Percentiles rank a stretch among this genome's conserved stretches.
Conservation (phyloP, 345 rosid species). For the Citrus glauca region DNA sequence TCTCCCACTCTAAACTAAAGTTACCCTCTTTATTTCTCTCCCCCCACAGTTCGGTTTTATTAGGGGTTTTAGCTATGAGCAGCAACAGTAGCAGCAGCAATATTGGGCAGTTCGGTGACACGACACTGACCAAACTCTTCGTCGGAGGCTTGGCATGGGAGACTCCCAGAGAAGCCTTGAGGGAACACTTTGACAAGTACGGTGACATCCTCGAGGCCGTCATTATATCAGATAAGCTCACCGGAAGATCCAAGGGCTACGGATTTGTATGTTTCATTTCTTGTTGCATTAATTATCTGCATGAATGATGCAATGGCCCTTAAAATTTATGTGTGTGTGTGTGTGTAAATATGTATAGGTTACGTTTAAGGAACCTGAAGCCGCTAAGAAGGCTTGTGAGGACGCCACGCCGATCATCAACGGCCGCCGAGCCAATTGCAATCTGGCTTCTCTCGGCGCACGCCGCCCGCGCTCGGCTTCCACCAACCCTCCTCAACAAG, state of each 20-base stretch:
- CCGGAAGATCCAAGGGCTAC: constrained; percentile 97
- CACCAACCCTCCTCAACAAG: constrained; percentile 52
- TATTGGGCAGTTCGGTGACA: constrained; percentile 71
- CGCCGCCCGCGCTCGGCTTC: constrained; percentile 65
- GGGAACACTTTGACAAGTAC: constrained; percentile 81
- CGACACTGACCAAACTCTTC: constrained; percentile 91
- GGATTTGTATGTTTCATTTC: constrained; percentile 61
- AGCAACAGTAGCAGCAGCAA: constrained; percentile 28
- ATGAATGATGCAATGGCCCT: not conserved
- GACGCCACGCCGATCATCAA: constrained; percentile 81
- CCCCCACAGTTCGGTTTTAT: not conserved
- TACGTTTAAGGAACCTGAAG: constrained; percentile 88
- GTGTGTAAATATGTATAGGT: constrained; percentile 37
- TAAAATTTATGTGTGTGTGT: not conserved
- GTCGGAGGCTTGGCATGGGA: constrained; percentile 99
- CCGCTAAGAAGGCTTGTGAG: constrained; percentile 83
- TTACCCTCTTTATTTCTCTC: not conserved
- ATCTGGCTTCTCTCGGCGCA: constrained; percentile 90
- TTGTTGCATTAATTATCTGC: not conserved
- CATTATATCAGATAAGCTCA: constrained; percentile 81
- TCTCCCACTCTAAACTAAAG: not conserved
- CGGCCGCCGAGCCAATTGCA: constrained; percentile 96
- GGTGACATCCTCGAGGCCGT: constrained; percentile 97
- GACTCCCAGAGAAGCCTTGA: constrained; percentile 76
- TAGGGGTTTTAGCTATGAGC: not conserved